phyloP scores from a whole-genome alignment of 345 rosid genomes.

The Turnera subulata region DNA sequence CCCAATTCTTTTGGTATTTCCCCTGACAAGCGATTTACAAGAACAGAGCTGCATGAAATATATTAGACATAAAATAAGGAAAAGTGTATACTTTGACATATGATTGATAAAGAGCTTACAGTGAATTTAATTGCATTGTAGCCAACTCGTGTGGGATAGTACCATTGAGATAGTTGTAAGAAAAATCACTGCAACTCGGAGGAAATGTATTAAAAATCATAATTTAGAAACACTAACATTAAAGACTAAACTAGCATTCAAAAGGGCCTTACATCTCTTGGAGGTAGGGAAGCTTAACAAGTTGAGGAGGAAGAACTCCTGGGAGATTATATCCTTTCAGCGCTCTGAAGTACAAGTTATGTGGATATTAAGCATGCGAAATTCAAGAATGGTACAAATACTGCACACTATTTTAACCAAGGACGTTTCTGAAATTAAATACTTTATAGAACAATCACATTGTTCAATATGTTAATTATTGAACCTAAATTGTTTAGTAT shows the following conservation, averaged over 20 bases:
- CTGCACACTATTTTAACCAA: neutral
- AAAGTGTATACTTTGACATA: too few relatives aligned
- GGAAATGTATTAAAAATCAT: too few relatives aligned
- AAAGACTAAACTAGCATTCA: neutral
- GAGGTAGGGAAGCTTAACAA: conserved; percentile 52
- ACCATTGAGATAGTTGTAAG: conserved; percentile 52
- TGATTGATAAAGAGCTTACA: conserved; percentile 31
- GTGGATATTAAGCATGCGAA: neutral
- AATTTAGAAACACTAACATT: neutral
- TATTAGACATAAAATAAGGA: neutral
- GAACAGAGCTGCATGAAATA: conserved; percentile 37
- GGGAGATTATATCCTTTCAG: conserved; percentile 54
- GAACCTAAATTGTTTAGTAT: too few relatives aligned
- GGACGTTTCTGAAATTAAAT: too few relatives aligned
- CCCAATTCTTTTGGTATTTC: conserved; percentile 49
- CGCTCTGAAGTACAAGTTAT: conserved; percentile 22
- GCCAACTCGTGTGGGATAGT: conserved; percentile 62
- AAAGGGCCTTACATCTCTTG: conserved; percentile 40
- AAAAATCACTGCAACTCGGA: conserved; percentile 45
- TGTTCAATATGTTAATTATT: too few relatives aligned
- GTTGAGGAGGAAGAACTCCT: conserved; percentile 61
- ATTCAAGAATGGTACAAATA: neutral
- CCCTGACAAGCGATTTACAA: conserved; percentile 54
- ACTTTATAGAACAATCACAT: neutral
- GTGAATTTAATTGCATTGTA: conserved; percentile 33